These are phyloP conservation scores for Chytridium lagenaria DNA, from an alignment of 371 early-diverging fungal species.

Conservation along the genomic window DNA sequence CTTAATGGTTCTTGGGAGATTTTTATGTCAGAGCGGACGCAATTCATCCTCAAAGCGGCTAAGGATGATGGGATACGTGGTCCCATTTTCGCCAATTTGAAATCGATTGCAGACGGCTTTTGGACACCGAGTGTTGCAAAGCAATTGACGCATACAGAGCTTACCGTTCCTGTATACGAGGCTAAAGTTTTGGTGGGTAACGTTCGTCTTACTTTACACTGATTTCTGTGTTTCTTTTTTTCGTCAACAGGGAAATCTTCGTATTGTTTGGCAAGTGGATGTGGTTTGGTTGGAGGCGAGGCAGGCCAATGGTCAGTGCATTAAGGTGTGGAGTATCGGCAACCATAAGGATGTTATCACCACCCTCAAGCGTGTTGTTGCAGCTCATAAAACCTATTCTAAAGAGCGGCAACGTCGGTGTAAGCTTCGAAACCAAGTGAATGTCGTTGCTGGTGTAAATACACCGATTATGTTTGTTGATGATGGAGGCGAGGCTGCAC, in stretches of 20 bases:
- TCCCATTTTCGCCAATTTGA: constrained; percentile 6
- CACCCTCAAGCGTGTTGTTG: constrained; percentile 2
- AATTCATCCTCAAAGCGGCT: constrained; percentile 3
- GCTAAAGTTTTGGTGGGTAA: constrained; percentile 2
- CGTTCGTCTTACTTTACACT: neutral
- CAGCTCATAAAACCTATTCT: constrained; percentile 28
- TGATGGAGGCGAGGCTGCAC: constrained; percentile 27
- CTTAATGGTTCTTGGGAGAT: constrained; percentile 21
- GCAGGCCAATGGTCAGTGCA: constrained; percentile 25
- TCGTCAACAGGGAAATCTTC: constrained; percentile 31
- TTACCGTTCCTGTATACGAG: neutral
- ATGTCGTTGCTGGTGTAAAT: neutral
- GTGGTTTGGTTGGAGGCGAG: constrained; percentile 28
- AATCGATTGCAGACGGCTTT: constrained; percentile 7
- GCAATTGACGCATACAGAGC: neutral
- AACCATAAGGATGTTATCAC: constrained; percentile 29
- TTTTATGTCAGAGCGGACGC: constrained; percentile 8
- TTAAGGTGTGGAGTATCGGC: constrained; percentile 31
- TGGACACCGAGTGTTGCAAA: constrained; percentile 9
- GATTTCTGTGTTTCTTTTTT: neutral
- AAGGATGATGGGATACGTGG: neutral
- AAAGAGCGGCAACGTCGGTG: constrained; percentile 26
- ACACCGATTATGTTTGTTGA: constrained; percentile 19
- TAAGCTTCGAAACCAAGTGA: neutral
- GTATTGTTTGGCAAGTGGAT: constrained; percentile 44